Percentiles rank a stretch among this genome's conserved stretches.
Evolutionary conservation across 129 eudicot genomes (phyloP).

Genomic region (Centella asiatica): DNA sequence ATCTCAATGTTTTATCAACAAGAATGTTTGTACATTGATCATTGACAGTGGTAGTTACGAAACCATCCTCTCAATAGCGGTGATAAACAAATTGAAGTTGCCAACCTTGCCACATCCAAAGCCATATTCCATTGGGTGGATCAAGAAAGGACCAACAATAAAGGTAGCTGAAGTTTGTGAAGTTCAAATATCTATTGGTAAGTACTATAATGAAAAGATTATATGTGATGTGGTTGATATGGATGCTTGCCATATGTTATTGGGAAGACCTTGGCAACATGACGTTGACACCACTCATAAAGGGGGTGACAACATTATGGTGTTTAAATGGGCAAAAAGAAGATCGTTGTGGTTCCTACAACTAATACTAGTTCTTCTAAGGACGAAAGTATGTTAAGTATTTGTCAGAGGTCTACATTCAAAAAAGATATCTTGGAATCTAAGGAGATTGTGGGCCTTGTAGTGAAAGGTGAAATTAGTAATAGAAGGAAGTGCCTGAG

Average conservation of each 20-base stretch:
- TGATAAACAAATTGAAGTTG: not conserved
- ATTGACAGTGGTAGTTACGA: conserved; percentile 1
- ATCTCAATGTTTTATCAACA: not conserved
- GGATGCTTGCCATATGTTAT: conserved; percentile 9
- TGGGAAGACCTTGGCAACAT: not conserved
- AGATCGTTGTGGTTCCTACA: too few relatives aligned
- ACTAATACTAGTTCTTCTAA: too few relatives aligned
- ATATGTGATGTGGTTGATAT: conserved; percentile 4
- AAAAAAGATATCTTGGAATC: too few relatives aligned
- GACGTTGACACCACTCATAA: not conserved
- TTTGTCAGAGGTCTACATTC: too few relatives aligned
- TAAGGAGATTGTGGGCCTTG: too few relatives aligned
- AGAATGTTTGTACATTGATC: not conserved
- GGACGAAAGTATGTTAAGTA: too few relatives aligned
- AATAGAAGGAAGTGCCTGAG: too few relatives aligned
- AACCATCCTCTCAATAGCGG: not conserved
- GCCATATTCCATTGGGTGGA: not conserved
- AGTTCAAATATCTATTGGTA: conserved; percentile 5
- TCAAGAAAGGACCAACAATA: not conserved
- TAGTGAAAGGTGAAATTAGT: too few relatives aligned
- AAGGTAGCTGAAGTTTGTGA: not conserved
- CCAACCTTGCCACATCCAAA: not conserved
- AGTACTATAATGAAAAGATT: conserved; percentile 2
- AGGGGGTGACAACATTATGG: not conserved
- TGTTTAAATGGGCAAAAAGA: too few relatives aligned